These are phyloP conservation scores for Coffea canephora DNA, from an alignment of 257 asterid species.

Conservation along the genomic window DNA sequence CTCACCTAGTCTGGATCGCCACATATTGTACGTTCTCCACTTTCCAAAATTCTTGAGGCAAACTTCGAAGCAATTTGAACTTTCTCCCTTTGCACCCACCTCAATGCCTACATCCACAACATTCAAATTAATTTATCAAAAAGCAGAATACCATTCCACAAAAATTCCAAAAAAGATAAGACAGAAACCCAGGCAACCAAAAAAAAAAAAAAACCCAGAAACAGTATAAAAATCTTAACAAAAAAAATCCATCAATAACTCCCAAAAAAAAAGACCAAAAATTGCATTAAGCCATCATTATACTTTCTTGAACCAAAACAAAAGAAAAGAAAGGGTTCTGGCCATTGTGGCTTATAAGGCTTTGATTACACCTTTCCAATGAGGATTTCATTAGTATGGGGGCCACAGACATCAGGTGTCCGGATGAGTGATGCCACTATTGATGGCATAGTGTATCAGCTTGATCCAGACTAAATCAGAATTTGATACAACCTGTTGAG, in stretches of 20 bases:
- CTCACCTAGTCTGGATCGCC: constrained; percentile 20
- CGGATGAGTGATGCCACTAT: constrained; percentile 12
- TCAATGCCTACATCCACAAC: constrained; percentile 6
- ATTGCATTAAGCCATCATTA: too few relatives aligned
- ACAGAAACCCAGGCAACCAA: background rate
- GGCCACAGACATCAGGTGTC: constrained; percentile 18
- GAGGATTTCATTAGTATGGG: constrained; percentile 16
- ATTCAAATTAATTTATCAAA: background rate
- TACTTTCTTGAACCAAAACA: background rate
- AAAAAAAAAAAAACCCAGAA: too few relatives aligned
- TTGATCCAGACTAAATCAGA: background rate
- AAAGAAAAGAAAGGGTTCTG: background rate
- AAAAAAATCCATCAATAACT: too few relatives aligned
- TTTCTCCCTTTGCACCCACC: constrained; percentile 14
- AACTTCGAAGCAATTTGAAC: constrained; percentile 12
- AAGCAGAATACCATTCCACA: background rate
- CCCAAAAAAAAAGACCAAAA: too few relatives aligned
- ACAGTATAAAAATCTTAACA: too few relatives aligned
- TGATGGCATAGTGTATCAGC: constrained; percentile 13
- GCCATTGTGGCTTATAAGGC: too few relatives aligned
- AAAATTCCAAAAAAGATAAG: background rate
- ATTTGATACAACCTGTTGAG: too few relatives aligned
- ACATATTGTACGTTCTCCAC: background rate
- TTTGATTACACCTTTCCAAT: background rate
- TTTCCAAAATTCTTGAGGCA: background rate